Evolutionary conservation across 371 early-diverging fungal genomes (phyloP), one percentile per base, ranked within the genome.

Genomic region (Ecytonucleospora hepatopenaei): DNA sequence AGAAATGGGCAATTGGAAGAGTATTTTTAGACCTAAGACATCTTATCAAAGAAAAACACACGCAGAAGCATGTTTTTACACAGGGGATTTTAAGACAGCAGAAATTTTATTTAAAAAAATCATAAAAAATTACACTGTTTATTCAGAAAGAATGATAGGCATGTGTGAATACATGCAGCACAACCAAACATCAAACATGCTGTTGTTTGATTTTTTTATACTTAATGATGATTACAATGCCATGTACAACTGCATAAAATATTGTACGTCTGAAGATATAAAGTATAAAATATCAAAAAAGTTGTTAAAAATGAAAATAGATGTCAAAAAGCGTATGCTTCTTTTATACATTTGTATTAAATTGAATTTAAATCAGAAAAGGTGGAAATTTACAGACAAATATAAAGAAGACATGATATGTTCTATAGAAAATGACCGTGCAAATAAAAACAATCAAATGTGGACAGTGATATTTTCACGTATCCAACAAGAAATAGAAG

Each of bases 11-110:
- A 2, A 5, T 56, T 28, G 4, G 26, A 16, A 33, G 26, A 33
- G 16, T 56, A 31, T 26, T 28, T n/a, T n/a, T n/a, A n/a, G n/a
- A n/a, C n/a, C 26, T 17, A 28, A 12, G 8, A 56, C 56, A 56
- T 8, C 32, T 33, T 28, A 28, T 16, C 5, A 34, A 21, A 47
- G 4, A 26, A 48, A 49, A 51, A 28, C 3, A 16, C 55, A 61
- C 2, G 63, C 56, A 12, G 63, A 62, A 19, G 15, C 63, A 16
- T 62, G 56, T 62, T 62, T 54, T 54, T 57, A 54, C 15, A 57
- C 55, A 40, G 54, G 32, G 17, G 31, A 62, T 15, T 62, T 30
- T 54, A 19, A 4, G 12, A 33, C 3, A 4, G 63, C 63, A 5
- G 16, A 24, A 4, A n/a, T 2, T 32, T 5, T 54, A 21, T 62